A percentile compares a stretch with the other conserved stretches of the same genome.
Evolutionary conservation across 2,329 filamentous ascomycete species (phyloP).

Genomic region (Triangularia verruculosa): DNA sequence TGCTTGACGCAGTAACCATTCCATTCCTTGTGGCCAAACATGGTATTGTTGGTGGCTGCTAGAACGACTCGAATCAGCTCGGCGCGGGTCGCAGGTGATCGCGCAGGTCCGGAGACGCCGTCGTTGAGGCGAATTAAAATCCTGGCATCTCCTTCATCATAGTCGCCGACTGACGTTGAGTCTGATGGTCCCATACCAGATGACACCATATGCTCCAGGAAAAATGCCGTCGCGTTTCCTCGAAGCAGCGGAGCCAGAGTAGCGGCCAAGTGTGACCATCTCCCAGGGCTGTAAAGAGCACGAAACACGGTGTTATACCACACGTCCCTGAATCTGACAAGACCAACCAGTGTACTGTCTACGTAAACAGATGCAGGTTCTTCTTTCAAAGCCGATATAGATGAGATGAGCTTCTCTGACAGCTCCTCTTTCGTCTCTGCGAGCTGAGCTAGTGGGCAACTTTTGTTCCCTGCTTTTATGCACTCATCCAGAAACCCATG

Average conservation of each 20-base stretch:
- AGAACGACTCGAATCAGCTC: constrained; percentile 24
- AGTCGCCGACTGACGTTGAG: background rate
- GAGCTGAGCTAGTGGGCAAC: constrained; percentile 42
- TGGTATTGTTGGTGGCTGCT: constrained; percentile 30
- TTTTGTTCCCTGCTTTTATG: constrained; percentile 42
- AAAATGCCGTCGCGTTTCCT: constrained; percentile 41
- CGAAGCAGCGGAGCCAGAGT: constrained; percentile 35
- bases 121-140: constrained; percentile 34
- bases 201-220: constrained; percentile 35
- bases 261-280: constrained; percentile 38
- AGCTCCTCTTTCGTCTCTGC: constrained; percentile 38
- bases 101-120: constrained; percentile 28
- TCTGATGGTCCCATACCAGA: no score
- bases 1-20: constrained; percentile 30
- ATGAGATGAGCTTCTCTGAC: constrained; percentile 32
- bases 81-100: background rate
- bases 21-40: constrained; percentile 28
- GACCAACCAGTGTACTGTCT: constrained; percentile 39
- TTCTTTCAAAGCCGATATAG: constrained; percentile 35
- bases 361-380: constrained; percentile 43
- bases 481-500: constrained; percentile 45
- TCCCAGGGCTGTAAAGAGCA: constrained; percentile 38
- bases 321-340: constrained; percentile 37
- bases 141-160: constrained; percentile 27
- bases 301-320: constrained; percentile 39